These are phyloP conservation scores for Gyromitra esculenta DNA, from an alignment of 2,329 filamentous ascomycete genomes.

Conservation along the genomic window DNA sequence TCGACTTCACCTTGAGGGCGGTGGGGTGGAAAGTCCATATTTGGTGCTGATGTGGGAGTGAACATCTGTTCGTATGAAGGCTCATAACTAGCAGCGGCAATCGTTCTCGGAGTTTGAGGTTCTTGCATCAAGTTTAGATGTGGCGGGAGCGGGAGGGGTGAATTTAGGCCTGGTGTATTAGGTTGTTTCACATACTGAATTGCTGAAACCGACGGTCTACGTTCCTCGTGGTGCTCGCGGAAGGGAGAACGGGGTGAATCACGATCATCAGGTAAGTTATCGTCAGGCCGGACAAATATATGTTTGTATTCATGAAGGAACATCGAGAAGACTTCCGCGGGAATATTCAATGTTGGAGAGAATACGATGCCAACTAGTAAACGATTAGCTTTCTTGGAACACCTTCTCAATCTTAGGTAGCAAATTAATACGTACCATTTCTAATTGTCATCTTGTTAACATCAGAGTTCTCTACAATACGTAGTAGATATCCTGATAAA, in stretches of 20 bases:
- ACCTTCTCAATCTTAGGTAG: neutral
- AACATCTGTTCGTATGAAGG: conserved; percentile 58
- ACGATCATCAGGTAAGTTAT: conserved; percentile 66
- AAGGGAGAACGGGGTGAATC: conserved; percentile 57
- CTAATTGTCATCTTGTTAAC: conserved; percentile 98
- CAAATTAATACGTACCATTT: conserved; percentile 65
- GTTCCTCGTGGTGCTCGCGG: conserved; percentile 39
- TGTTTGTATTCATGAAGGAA: conserved; percentile 89
- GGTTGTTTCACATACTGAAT: conserved; percentile 23
- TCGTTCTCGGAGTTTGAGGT: conserved; percentile 55
- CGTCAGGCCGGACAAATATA: conserved; percentile 80
- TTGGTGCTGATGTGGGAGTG: conserved; percentile 55
- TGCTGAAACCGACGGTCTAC: conserved; percentile 48
- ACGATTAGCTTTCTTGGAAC: conserved; percentile 25
- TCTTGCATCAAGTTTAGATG: conserved; percentile 65
- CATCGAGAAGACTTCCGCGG: conserved; percentile 90
- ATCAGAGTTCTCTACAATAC: conserved; percentile 88
- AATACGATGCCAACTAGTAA: conserved; percentile 87
- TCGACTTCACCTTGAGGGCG: conserved; percentile 56
- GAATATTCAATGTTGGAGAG: conserved; percentile 95
- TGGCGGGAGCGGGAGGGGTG: conserved; percentile 64
- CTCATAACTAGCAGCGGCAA: conserved; percentile 60
- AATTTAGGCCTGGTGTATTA: conserved; percentile 60
- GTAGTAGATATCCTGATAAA: conserved; percentile 86
- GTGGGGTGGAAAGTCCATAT: conserved; percentile 37